Conservation (phyloP, 2,329 filamentous ascomycete species). For the Diaporthe australafricana region DNA sequence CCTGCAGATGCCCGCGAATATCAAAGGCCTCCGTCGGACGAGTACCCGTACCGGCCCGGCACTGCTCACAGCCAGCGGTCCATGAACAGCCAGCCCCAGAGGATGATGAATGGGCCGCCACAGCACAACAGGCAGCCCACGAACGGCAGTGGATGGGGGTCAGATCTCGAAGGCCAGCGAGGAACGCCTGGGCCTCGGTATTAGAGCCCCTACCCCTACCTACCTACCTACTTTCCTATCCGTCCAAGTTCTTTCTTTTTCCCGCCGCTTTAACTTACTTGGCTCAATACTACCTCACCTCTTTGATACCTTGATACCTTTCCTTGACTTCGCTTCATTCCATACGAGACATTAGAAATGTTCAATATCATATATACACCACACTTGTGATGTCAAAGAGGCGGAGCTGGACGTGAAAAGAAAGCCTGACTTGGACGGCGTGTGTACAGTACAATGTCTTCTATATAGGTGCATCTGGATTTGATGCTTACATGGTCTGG, state of each 20-base stretch:
- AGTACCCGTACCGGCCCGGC: conserved; percentile 33
- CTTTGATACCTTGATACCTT: conserved; percentile 36
- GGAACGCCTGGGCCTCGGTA: conserved; percentile 35
- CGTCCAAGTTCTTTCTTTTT: neutral
- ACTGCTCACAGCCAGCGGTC: conserved; percentile 37
- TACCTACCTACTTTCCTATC: neutral
- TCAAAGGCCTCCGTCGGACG: conserved; percentile 19
- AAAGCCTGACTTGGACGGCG: neutral
- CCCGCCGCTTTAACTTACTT: neutral
- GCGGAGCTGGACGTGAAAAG: neutral
- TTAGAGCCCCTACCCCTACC: neutral
- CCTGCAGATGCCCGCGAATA: conserved; percentile 11
- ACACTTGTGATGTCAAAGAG: neutral
- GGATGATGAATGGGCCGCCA: neutral
- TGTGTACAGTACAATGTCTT: conserved; percentile 30
- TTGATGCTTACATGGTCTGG: neutral
- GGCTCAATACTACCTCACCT: conserved; percentile 16
- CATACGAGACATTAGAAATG: conserved; percentile 19
- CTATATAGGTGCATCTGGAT: conserved; percentile 13
- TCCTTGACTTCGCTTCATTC: conserved; percentile 29
- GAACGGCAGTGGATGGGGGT: conserved; percentile 5
- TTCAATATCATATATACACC: conserved; percentile 5
- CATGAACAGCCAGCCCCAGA: conserved; percentile 14
- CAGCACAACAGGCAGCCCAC: conserved; percentile 25
- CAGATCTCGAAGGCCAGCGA: conserved; percentile 33